A percentile compares a stretch with the other conserved stretches of the same genome.
These are phyloP conservation scores for Hordeum marinum DNA, from an alignment of 176 grass and related monocot genomes.

Conservation along the genomic window DNA sequence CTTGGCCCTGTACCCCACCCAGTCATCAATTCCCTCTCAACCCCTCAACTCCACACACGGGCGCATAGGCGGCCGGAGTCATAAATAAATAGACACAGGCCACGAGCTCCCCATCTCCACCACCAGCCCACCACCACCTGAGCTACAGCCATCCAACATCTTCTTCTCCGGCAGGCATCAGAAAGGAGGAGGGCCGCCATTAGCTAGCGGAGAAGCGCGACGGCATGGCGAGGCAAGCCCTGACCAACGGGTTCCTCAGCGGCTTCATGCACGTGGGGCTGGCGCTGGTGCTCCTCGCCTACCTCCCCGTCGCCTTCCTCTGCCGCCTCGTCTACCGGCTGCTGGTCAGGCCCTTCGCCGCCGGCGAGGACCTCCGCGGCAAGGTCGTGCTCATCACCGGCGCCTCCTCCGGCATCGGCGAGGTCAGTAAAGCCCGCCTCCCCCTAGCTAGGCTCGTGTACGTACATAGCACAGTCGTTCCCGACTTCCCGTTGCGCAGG, in stretches of 20 bases:
- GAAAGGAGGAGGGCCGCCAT: not conserved
- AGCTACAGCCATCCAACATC: not conserved
- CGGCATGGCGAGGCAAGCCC: conserved; percentile 25
- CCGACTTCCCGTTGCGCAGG: not conserved
- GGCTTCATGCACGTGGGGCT: conserved; percentile 54
- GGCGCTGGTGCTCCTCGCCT: conserved; percentile 46
- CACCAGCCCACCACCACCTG: not conserved
- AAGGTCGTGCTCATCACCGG: conserved; percentile 86
- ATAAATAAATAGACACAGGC: conserved; percentile 19
- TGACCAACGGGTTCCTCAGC: conserved; percentile 37
- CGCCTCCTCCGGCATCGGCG: conserved; percentile 93
- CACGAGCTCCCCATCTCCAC: not conserved
- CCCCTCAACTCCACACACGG: not conserved
- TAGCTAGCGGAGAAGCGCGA: no score
- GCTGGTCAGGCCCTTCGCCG: conserved; percentile 44
- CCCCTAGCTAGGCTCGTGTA: no score
- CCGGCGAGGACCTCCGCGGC: conserved; percentile 59
- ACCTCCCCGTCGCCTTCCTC: conserved; percentile 55
- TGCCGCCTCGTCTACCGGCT: conserved; percentile 33
- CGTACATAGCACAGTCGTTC: no score
- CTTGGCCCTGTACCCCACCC: not conserved
- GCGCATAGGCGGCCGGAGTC: not conserved
- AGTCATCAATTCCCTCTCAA: not conserved
- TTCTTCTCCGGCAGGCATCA: not conserved
- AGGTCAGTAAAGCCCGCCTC: conserved; percentile 31